These are phyloP conservation scores for Saccharum hybrid DNA, from an alignment of 202 grass and related monocot genomes.

Conservation along the genomic window DNA sequence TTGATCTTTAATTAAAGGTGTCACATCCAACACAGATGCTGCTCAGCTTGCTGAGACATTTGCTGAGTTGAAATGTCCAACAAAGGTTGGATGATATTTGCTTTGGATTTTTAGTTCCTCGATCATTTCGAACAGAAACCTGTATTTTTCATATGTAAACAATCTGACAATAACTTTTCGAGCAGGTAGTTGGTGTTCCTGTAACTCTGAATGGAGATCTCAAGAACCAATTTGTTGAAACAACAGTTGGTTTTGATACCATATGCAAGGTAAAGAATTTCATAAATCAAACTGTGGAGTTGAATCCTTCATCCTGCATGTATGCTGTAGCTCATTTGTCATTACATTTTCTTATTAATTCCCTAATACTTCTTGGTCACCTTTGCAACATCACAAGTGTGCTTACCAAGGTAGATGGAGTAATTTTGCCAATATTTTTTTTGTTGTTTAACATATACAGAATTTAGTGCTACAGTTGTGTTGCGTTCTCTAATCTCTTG, in stretches of 20 bases:
- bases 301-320: slow-evolving; percentile 8
- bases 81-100: slow-evolving; percentile 62
- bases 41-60: slow-evolving; percentile 98
- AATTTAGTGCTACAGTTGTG: neutral
- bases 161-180: slow-evolving; percentile 36
- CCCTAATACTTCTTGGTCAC: slow-evolving; percentile 3
- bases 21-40: slow-evolving; percentile 96
- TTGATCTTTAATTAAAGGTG: slow-evolving; percentile 59
- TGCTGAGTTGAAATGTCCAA: slow-evolving; percentile 85
- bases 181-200: slow-evolving; percentile 95
- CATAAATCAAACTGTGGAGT: slow-evolving; percentile 11
- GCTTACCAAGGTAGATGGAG: neutral
- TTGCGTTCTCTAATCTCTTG: neutral
- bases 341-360: neutral
- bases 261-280: slow-evolving; percentile 82
- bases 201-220: slow-evolving; percentile 98
- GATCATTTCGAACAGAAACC: neutral
- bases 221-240: slow-evolving; percentile 98
- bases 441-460: neutral
- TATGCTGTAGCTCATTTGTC: neutral
- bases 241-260: slow-evolving; percentile 96
- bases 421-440: neutral
- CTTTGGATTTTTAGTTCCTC: slow-evolving; percentile 7
- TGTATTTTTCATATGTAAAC: slow-evolving; percentile 33
- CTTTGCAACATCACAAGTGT: neutral